A percentile compares a stretch with the other conserved stretches of the same genome.
Evolutionary conservation across 2,329 filamentous ascomycete genomes (phyloP).

Genomic region (Escovopsis weberi): DNA sequence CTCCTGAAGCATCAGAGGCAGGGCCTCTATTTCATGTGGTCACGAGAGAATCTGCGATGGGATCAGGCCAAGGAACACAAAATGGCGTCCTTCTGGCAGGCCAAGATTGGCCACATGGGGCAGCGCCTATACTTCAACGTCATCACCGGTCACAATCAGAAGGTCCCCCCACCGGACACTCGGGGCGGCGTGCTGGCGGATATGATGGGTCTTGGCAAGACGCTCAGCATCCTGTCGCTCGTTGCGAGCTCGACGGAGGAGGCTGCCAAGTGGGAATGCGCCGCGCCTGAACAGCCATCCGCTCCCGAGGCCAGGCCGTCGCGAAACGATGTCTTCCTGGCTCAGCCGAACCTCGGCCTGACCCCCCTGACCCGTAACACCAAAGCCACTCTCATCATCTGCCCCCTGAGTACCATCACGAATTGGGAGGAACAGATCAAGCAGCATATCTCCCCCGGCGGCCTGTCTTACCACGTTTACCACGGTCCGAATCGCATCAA

Average conservation of each 20-base stretch:
- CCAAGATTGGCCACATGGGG: slow-evolving; percentile 34
- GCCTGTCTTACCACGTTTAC: slow-evolving; percentile 66
- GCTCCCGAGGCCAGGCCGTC: slow-evolving; percentile 24
- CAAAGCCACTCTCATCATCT: slow-evolving; percentile 72
- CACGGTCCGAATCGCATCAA: slow-evolving; percentile 68
- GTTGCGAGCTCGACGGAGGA: slow-evolving; percentile 50
- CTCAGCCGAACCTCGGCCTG: slow-evolving; percentile 30
- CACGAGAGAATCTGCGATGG: slow-evolving; percentile 55
- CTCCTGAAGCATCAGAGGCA: slow-evolving; percentile 82
- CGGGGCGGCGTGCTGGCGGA: slow-evolving; percentile 65
- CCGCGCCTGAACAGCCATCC: slow-evolving; percentile 35
- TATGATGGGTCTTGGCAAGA: slow-evolving; percentile 85
- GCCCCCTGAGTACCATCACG: slow-evolving; percentile 75
- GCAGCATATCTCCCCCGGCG: slow-evolving; percentile 53
- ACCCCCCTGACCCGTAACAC: slow-evolving; percentile 49
- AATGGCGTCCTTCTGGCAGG: slow-evolving; percentile 66
- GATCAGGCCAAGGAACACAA: slow-evolving; percentile 43
- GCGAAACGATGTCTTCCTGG: slow-evolving; percentile 15
- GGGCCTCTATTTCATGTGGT: slow-evolving; percentile 72
- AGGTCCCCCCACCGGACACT: slow-evolving; percentile 47
- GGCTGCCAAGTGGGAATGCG: slow-evolving; percentile 45
- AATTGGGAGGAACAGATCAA: slow-evolving; percentile 94
- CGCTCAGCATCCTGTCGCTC: slow-evolving; percentile 70
- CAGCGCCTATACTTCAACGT: slow-evolving; percentile 62
- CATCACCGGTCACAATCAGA: slow-evolving; percentile 58